Evolutionary conservation across 176 grass and related monocot genomes (phyloP), one percentile per base, ranked within the genome.

Genomic region (Musa schizocarpa): DNA sequence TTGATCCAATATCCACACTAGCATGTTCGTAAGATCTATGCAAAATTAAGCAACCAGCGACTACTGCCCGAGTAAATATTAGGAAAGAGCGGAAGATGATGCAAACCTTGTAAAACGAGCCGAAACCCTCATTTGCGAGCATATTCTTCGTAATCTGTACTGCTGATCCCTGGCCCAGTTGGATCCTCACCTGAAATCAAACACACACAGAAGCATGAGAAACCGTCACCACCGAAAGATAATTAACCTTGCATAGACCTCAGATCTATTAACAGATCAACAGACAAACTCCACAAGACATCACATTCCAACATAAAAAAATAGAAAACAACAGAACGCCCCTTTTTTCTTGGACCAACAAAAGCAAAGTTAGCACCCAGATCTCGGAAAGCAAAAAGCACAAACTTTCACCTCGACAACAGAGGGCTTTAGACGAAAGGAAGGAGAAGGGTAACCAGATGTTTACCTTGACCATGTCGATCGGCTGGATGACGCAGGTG

Each of bases 391-490:
- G 34, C 4, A 43, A 6, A 43, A 6, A 43, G 34, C 34, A 43
- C 34, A 43, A 43, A 43, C 34, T 43, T 43, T 43, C 34, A 43
- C 34, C 34, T 43, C 34, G 34, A 43, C 34, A 43, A 43, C 34
- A 43, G 34, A 43, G 34, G 34, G 34, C 34, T 6, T 43, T 0
- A 43, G 34, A 43, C 34, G 34, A 43, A 43, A 43, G 34, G 34
- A 43, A 43, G 34, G 34, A 43, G 34, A 43, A 43, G 4, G 34
- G 34, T 43, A 43, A 43, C 34, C 34, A 43, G 34, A 43, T 43
- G 4, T 43, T 43, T 85, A 97, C 93, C 90, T 97, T 97, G 83
- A 97, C 65, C 94, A 97, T 97, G 65, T 93, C 94, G 80, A 93
- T 87, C 48, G 93, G 93, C 74, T 92, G 93, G 81, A 96, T 96